phyloP scores from a whole-genome alignment of 331 rosid genomes.

The Cydonia oblonga region DNA sequence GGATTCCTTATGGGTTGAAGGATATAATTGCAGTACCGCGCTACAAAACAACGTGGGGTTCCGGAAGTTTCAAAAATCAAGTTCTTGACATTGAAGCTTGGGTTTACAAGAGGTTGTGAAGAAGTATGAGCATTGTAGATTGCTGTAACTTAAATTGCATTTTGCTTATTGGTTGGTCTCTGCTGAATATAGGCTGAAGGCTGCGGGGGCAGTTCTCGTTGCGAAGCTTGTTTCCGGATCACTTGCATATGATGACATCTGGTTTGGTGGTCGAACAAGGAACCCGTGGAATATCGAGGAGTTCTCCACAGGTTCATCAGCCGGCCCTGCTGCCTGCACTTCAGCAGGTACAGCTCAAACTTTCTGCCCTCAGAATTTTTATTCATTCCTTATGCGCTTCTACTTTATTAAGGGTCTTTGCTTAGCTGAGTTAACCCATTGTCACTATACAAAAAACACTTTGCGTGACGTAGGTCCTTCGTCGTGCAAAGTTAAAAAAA shows the following conservation, averaged over 20 bases:
- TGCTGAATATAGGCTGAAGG: conserved; percentile 30
- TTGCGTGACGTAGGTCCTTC: too few relatives aligned
- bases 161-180: not conserved
- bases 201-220: conserved; percentile 71
- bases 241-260: conserved; percentile 77
- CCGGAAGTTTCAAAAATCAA: conserved; percentile 61
- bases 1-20: conserved; percentile 87
- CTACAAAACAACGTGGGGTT: conserved; percentile 80
- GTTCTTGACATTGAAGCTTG: conserved; percentile 69
- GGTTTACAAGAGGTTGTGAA: conserved; percentile 56
- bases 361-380: not conserved
- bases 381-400: not conserved
- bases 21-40: conserved; percentile 74
- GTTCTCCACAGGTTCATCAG: conserved; percentile 79
- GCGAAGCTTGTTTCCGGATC: conserved; percentile 88
- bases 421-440: not conserved
- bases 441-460: too few relatives aligned
- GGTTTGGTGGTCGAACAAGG: conserved; percentile 90
- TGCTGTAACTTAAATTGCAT: not conserved
- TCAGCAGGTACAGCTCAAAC: conserved; percentile 43
- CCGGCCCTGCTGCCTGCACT: conserved; percentile 76
- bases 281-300: conserved; percentile 86
- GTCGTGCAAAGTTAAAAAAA: too few relatives aligned
- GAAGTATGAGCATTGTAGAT: not conserved
- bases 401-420: not conserved